phyloP scores from a whole-genome alignment of 495 filamentous ascomycete genomes.

The Penicillium daleae region DNA sequence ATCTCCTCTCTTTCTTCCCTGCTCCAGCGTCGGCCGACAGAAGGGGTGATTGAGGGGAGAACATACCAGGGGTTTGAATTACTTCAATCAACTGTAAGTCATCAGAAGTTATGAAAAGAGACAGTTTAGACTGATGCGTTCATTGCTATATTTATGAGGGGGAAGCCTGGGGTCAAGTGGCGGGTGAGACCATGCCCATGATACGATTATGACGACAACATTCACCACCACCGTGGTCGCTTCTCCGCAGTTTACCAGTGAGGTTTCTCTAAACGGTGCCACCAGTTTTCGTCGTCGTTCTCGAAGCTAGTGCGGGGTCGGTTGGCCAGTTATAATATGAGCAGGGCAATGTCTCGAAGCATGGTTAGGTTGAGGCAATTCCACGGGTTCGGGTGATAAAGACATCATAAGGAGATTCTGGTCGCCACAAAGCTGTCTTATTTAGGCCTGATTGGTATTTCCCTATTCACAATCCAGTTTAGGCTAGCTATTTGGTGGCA shows the following conservation, averaged over 20 bases:
- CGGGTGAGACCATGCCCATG: conserved; percentile 21
- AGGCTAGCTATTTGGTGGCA: neutral
- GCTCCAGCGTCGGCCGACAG: conserved; percentile 4
- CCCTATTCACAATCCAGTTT: neutral
- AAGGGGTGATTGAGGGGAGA: neutral
- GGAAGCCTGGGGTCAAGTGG: conserved; percentile 20
- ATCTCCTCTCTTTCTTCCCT: neutral
- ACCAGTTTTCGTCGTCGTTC: conserved; percentile 20
- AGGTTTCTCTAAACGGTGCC: conserved; percentile 16
- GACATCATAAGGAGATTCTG: neutral
- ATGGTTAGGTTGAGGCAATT: conserved; percentile 6
- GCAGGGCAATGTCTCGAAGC: neutral
- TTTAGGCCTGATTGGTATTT: neutral
- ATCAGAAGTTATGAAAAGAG: neutral
- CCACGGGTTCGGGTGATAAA: neutral
- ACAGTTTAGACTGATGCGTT: neutral
- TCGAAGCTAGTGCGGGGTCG: conserved; percentile 1
- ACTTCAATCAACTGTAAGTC: neutral
- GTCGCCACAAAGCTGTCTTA: neutral
- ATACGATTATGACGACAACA: conserved; percentile 34
- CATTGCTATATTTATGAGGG: conserved; percentile 21
- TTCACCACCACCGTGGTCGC: conserved; percentile 25
- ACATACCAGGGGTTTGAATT: conserved; percentile 13
- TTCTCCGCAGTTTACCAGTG: conserved; percentile 24
- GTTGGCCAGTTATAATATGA: conserved; percentile 13